Evolutionary conservation across 768 basidiomycete species (phyloP).

Genomic region (Leucocoprinus birnbaumii): DNA sequence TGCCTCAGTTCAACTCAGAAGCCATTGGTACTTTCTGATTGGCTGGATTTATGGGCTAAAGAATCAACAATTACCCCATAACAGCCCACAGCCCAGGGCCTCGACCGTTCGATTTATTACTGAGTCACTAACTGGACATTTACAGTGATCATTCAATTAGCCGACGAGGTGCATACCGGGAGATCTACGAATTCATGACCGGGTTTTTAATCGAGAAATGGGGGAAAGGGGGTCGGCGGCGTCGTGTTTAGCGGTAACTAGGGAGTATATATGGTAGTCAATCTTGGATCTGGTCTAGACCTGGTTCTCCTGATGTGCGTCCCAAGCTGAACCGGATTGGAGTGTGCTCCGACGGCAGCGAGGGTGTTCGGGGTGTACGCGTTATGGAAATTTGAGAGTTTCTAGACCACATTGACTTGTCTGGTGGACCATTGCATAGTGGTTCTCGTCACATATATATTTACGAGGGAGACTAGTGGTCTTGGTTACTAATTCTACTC

Average conservation of each 20-base stretch:
- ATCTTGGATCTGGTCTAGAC: conserved; percentile 15
- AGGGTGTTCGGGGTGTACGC: conserved; percentile 5
- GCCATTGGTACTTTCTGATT: conserved; percentile 7
- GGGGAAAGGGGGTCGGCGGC: conserved; percentile 75
- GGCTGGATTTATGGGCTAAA: not conserved
- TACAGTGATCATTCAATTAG: conserved; percentile 77
- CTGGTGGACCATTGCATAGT: not conserved
- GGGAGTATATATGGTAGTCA: conserved; percentile 9
- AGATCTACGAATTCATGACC: conserved; percentile 86
- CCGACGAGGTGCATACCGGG: conserved; percentile 73
- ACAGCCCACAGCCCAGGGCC: conserved; percentile 4
- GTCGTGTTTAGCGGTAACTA: conserved; percentile 47
- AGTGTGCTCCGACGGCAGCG: conserved; percentile 2
- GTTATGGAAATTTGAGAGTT: conserved; percentile 9
- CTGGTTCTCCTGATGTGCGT: not conserved
- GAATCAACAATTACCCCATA: too few species aligned
- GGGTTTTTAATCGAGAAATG: conserved; percentile 88
- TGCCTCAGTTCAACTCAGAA: not conserved
- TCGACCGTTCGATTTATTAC: not conserved
- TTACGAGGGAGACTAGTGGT: not conserved
- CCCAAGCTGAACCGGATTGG: conserved; percentile 11
- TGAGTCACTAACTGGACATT: conserved; percentile 14
- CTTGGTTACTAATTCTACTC: conserved; percentile 1
- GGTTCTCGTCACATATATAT: conserved; percentile 11
- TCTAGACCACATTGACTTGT: conserved; percentile 11